Conservation (phyloP, 2,329 filamentous ascomycete genomes). For the Aspergillus sp. region DNA sequence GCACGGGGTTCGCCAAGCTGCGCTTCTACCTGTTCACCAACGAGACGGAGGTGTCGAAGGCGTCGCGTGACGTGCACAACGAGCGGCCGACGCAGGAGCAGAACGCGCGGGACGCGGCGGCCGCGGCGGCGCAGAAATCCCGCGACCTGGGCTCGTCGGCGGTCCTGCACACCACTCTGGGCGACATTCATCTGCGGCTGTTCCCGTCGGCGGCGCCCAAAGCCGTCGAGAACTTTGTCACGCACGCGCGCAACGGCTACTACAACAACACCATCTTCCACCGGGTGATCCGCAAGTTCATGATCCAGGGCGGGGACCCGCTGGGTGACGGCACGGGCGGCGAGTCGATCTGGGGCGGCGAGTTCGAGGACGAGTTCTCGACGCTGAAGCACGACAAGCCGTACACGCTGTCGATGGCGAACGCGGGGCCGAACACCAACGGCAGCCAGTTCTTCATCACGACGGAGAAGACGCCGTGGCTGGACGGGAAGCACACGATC, state of each 20-base stretch:
- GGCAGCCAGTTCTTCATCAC: conserved; percentile 98
- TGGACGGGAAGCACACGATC: conserved; percentile 94
- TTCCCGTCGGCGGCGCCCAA: conserved; percentile 93
- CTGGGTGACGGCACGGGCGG: conserved; percentile 86
- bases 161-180: conserved; percentile 85
- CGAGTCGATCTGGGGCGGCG: conserved; percentile 87
- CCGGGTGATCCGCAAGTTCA: conserved; percentile 94
- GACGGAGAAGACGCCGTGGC: conserved; percentile 93
- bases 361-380: conserved; percentile 93
- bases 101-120: conserved; percentile 40
- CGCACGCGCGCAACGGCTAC: conserved; percentile 82
- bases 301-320: conserved; percentile 87
- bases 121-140: conserved; percentile 54
- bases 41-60: conserved; percentile 77
- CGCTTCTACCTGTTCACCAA: conserved; percentile 99
- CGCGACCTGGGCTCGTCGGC: conserved; percentile 75
- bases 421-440: conserved; percentile 92
- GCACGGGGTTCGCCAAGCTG: conserved; percentile 79
- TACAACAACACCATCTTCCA: conserved; percentile 99
- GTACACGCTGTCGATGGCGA: conserved; percentile 96
- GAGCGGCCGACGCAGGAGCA: conserved; percentile 75
- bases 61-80: conserved; percentile 87
- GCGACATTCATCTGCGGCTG: conserved; percentile 88
- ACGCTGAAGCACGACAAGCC: conserved; percentile 90
- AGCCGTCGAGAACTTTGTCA: conserved; percentile 95